Conservation (phyloP, 192 early-diverging fungal species). For the Paraglomus occultum region DNA sequence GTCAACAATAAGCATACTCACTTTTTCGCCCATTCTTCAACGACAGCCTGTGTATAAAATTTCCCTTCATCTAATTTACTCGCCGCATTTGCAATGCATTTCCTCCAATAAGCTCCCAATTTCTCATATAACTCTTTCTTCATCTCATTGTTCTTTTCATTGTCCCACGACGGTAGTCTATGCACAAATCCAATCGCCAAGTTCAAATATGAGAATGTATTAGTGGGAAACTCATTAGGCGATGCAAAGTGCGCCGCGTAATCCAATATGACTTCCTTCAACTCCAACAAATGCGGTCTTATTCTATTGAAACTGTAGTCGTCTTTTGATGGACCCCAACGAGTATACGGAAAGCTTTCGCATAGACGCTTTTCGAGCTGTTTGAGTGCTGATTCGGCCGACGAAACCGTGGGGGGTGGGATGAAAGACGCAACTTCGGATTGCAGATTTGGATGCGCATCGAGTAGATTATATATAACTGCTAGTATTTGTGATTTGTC, state of each 20-base stretch:
- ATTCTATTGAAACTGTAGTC: conserved; percentile 92
- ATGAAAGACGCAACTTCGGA: conserved; percentile 68
- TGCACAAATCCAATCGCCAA: conserved; percentile 68
- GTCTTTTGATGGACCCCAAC: conserved; percentile 70
- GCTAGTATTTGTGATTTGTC: conserved; percentile 71
- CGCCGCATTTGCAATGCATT: conserved; percentile 69
- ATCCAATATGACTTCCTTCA: conserved; percentile 65
- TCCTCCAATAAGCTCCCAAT: conserved; percentile 74
- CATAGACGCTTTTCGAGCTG: conserved; percentile 68
- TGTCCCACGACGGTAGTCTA: conserved; percentile 82
- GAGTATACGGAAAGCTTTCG: conserved; percentile 85
- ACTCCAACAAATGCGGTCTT: conserved; percentile 67
- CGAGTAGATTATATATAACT: conserved; percentile 71
- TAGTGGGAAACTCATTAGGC: conserved; percentile 75
- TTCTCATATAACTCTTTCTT: conserved; percentile 64
- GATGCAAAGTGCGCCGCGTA: conserved; percentile 78
- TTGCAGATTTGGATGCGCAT: conserved; percentile 70
- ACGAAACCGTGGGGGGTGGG: conserved; percentile 82
- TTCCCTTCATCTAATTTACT: conserved; percentile 77
- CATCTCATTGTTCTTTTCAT: conserved; percentile 62
- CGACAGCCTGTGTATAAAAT: conserved; percentile 71
- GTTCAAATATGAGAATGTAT: conserved; percentile 79
- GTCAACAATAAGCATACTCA: conserved; percentile 32
- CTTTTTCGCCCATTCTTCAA: conserved; percentile 84
- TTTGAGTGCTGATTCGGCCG: conserved; percentile 63